Conservation (phyloP, 73 alveolate species). For the Paramecium pentaurelia region DNA sequence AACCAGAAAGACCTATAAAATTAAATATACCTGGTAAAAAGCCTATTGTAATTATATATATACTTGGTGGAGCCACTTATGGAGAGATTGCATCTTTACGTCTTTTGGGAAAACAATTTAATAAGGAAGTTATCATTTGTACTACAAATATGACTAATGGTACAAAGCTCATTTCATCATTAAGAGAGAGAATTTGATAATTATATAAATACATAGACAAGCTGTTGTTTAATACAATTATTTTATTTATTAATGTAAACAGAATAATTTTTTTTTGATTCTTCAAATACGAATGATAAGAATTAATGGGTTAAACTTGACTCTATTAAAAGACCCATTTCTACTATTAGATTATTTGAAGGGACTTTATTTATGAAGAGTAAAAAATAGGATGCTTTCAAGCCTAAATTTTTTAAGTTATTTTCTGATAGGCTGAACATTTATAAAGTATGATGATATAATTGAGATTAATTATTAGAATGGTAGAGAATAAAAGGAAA, state of each 20-base stretch:
- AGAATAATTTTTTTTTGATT: not conserved
- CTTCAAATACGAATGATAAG: not conserved
- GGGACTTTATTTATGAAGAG: slow-evolving; percentile 21
- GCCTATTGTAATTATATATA: slow-evolving; percentile 1
- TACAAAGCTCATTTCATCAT: slow-evolving; percentile 9
- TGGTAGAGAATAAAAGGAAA: not conserved
- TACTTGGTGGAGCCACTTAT: slow-evolving; percentile 14
- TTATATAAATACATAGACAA: not conserved
- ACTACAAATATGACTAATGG: slow-evolving; percentile 43
- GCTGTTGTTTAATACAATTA: not conserved
- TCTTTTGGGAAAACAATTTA: not conserved
- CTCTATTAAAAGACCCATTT: not conserved
- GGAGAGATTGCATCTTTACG: slow-evolving; percentile 30
- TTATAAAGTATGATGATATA: not conserved
- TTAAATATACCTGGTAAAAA: not conserved
- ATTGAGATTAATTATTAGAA: not conserved
- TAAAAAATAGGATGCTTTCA: not conserved
- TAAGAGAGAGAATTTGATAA: slow-evolving; percentile 30
- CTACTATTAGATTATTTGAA: slow-evolving; percentile 4
- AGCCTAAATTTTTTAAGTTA: slow-evolving; percentile 14
- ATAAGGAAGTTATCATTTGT: slow-evolving; percentile 29
- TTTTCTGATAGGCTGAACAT: not conserved
- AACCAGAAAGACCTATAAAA: slow-evolving; percentile 41
- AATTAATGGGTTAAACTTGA: not conserved
- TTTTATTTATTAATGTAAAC: not conserved